These are phyloP conservation scores for Vigna mungo DNA, from an alignment of 306 rosid species.

Conservation along the genomic window DNA sequence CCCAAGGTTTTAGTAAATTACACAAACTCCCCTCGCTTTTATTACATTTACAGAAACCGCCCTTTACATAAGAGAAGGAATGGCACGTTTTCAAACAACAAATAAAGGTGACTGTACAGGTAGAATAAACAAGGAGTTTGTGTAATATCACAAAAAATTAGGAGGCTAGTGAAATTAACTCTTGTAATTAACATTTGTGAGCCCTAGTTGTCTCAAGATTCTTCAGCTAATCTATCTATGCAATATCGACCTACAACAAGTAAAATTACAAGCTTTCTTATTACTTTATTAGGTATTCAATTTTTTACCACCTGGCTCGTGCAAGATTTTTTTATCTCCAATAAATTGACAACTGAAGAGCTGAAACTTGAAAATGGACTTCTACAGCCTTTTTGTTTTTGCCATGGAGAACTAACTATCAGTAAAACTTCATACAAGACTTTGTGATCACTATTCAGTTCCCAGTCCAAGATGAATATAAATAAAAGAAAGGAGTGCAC, in stretches of 20 bases:
- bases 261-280: neutral
- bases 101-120: too few species aligned
- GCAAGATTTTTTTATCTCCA: neutral
- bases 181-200: neutral
- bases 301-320: neutral
- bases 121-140: too few species aligned
- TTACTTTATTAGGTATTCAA: neutral
- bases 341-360: neutral
- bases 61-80: too few species aligned
- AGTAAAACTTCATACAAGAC: conserved; percentile 6
- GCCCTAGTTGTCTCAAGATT: neutral
- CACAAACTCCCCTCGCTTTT: too few species aligned
- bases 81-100: too few species aligned
- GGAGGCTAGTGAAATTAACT: too few species aligned
- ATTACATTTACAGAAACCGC: too few species aligned
- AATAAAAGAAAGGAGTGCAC: neutral
- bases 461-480: neutral
- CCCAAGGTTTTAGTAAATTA: too few species aligned
- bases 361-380: neutral
- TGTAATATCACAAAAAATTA: too few species aligned
- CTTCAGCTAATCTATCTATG: neutral
- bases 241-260: neutral
- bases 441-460: neutral
- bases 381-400: neutral
- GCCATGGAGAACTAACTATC: neutral